These are phyloP conservation scores for Trichomonas gallinae DNA, from an alignment of 208 protist genomes.

Conservation along the genomic window DNA sequence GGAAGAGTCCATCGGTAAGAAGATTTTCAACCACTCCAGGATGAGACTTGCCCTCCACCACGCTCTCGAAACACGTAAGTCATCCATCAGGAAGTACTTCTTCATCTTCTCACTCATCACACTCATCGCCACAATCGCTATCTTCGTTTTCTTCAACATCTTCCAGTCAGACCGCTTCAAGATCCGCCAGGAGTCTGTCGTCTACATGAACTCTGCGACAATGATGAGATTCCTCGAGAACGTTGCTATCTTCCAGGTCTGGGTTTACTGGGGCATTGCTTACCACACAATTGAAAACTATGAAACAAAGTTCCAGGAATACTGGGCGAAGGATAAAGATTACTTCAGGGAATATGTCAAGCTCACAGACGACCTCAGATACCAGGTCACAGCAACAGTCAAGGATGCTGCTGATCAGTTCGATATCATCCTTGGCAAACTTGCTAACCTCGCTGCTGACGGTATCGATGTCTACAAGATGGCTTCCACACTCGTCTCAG, in stretches of 20 bases:
- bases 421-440: not conserved
- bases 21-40: not conserved
- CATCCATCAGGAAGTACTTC: not conserved
- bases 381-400: not conserved
- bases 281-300: not conserved
- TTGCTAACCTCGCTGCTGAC: not conserved
- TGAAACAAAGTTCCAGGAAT: not conserved
- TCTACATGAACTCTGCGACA: not conserved
- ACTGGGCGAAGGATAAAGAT: not conserved
- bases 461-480: not conserved
- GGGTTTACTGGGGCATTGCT: not conserved
- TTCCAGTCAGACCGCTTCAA: not conserved
- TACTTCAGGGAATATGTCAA: not conserved
- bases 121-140: not conserved
- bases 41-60: not conserved
- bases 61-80: not conserved
- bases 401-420: not conserved
- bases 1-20: not conserved
- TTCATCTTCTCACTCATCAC: not conserved
- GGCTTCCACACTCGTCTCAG: not conserved
- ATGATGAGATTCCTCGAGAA: not conserved
- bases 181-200: not conserved
- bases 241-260: not conserved
- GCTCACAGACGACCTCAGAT: not conserved
- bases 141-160: not conserved